Evolutionary conservation across 805 yeast genomes (phyloP), one percentile per base, ranked within the genome.

Genomic region (Kuraishia ogatae): DNA sequence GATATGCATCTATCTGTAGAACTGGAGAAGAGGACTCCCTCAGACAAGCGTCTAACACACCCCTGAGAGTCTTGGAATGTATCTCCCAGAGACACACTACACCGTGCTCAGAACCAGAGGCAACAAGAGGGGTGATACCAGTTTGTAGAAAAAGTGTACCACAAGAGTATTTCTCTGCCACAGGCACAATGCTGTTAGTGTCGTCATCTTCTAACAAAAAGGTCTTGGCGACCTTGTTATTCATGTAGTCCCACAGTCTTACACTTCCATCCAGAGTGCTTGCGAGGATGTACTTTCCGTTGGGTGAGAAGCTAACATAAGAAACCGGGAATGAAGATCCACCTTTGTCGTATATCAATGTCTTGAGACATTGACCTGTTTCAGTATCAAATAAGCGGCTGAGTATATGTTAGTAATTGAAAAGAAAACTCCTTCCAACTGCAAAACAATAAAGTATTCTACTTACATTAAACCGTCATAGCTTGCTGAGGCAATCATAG

Each of bases 281-380:
- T 39, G 94, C 88, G 48, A 90, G 71, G 2, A 93, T 76, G 62
- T 79, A 91, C 60, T 82, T 84, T 17, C 94, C 91, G 67, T 92
- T 93, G 4, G 92, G 92, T 0, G 94, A 80, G 61, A 89, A 81
- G 55, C 76, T 74, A 1, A 90, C 92, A 59, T 79, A 77, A 22
- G 89, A 80, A 4, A 93, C 85, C 0, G 98, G 97, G 63, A 82
- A 85, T 17, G 87, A 81, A 1, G 88, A 84, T 51, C 80, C 80
- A 59, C 84, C 83, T 56, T 87, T 80, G 62, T 88, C 93, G 64
- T 85, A 88, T 39, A 92, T 89, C 60, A 93, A 69, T 0, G 98
- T 94, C 64, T 92, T 89, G 61, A 93, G 73, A 72, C 98, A 93
- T 61, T 91, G 96, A 3, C 97, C 97, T 0, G 96, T 79, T 51